Evolutionary conservation across 169 alveolate genomes (phyloP), one percentile per base, ranked within the genome.

Genomic region (Eimeria maxima): DNA sequence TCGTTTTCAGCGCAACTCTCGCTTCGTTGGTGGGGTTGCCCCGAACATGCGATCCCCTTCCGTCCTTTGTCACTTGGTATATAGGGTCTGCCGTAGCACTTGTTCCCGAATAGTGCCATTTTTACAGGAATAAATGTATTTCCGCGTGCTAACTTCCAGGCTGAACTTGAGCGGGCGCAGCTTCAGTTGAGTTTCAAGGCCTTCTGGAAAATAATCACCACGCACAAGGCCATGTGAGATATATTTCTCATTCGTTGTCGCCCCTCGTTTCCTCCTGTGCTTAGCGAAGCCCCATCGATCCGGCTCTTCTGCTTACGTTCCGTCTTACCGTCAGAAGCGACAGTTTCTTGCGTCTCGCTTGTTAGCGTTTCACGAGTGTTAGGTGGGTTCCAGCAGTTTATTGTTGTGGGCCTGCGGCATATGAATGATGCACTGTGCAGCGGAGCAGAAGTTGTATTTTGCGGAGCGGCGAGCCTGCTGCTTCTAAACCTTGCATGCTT

Each of bases 161-260:
- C 93, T 60, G 93, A 86, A 60, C 22, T 86, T 22, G 93, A 86
- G 42, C 93, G 93, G 44, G 80, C 93, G 80, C 93, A 86, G 38
- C 93, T 86, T 27, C 93, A 24, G 33, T 14, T 38, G 67, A 81
- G 80, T 7, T 86, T 86, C 47, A 24, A 47, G 20, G 44, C 93
- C 80, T 55, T 55, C 45, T 86, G 93, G 93, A 60, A 60, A 33
- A 38, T 86, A 45, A 45, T 86, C 55, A 86, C 80, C 0, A 86
- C 93, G n/a, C 74, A 63, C 63, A 86, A 55, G 33, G 93, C 93
- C 60, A 57, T 86, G 93, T 86, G 42, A 33, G 93, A 7, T 47
- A 7, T 29, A 29, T 22, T 13, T 10, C 7, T 7, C 29, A 29
- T n/a, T 20, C 78, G 27, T 6, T 24, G 8, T 7, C 29, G 16